phyloP scores from a whole-genome alignment of 371 early-diverging fungal species.

The Mortierella sp. region DNA sequence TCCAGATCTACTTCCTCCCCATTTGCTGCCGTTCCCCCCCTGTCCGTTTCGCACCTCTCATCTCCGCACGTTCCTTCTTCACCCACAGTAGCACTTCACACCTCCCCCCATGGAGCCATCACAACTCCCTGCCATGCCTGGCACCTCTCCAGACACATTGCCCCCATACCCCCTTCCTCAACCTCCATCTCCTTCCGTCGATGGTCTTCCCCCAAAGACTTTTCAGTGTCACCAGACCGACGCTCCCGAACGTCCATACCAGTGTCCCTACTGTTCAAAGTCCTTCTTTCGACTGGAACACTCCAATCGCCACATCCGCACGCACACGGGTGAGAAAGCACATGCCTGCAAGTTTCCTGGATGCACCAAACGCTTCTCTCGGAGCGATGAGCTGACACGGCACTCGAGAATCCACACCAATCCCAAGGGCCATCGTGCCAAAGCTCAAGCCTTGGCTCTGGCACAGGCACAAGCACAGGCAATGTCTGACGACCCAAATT shows the following conservation, averaged over 20 bases:
- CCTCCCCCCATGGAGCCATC: slow-evolving; percentile 15
- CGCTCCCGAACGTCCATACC: slow-evolving; percentile 73
- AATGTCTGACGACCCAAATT: not conserved
- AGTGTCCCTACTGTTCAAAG: slow-evolving; percentile 80
- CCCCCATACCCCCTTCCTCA: slow-evolving; percentile 29
- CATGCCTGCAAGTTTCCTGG: slow-evolving; percentile 76
- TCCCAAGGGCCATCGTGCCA: slow-evolving; percentile 38
- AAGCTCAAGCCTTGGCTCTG: slow-evolving; percentile 22
- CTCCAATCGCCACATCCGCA: slow-evolving; percentile 85
- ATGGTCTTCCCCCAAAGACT: slow-evolving; percentile 42
- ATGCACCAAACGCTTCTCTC: slow-evolving; percentile 85
- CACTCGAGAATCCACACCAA: slow-evolving; percentile 74
- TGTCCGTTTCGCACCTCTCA: not conserved
- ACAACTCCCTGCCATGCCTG: slow-evolving; percentile 3
- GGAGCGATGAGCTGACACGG: slow-evolving; percentile 88
- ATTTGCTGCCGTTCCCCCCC: not conserved
- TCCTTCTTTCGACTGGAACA: slow-evolving; percentile 83
- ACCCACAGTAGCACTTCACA: not conserved
- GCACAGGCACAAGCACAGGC: slow-evolving; percentile 13
- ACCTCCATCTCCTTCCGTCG: slow-evolving; percentile 30
- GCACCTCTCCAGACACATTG: slow-evolving; percentile 3
- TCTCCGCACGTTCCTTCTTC: slow-evolving; percentile 2
- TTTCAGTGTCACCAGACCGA: slow-evolving; percentile 53
- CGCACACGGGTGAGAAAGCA: slow-evolving; percentile 91
- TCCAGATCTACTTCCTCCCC: slow-evolving; percentile 9